Base-by-base conservation (phyloP, 2,329 filamentous ascomycete species). In the Tolypocladium ovalisporum region DNA sequence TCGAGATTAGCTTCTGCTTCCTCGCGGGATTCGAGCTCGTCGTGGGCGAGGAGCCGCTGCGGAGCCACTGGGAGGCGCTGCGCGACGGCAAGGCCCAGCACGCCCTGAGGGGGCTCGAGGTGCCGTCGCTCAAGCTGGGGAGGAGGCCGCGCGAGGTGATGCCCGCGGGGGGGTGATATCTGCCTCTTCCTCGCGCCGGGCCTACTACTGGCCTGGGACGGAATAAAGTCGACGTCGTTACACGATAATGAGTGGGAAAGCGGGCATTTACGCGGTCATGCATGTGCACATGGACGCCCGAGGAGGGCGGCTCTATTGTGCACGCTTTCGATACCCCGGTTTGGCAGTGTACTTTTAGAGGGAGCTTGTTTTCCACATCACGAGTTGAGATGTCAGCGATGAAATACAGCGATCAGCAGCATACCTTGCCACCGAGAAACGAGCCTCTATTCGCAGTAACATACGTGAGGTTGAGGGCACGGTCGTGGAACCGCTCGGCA, bases 1-100 rank as follows among this genome's bases (percentile, higher is more conserved):
- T 97, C 47, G 94, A 97, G 76, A 89, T 97, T 60, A 91, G 88
- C 65, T 93, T 93, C 68, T 92, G 89, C 72, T 93, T 91, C 69
- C 74, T 96, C 58, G 85, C 87, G n/a, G 86, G 90, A 55, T 96
- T 96, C 67, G 88, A 93, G 65, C 77, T 96, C 42, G 85, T 90
- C 4, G 80, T 75, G 5, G 66, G 65, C 6, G 69, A 72, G 52
- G 66, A 67, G 49, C 57, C 61, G 24, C 57, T 75, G 56, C 61
- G 64, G 37, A 60, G 62, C 44, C 73, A 75, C 57, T 74, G 69
- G 63, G 62, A 68, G 52, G 60, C 65, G 17, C 58, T 75, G 42
- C 65, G 66, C 27, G 64, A 67, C 9, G 68, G 70, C 6, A 65
- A 64, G 40, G 62, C 65, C 0, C 63, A 64, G 53, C 62, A 63